Evolutionary conservation across 805 yeast species (phyloP), one percentile per base, ranked within the genome.

Genomic region (Candida coquimbonensis): DNA sequence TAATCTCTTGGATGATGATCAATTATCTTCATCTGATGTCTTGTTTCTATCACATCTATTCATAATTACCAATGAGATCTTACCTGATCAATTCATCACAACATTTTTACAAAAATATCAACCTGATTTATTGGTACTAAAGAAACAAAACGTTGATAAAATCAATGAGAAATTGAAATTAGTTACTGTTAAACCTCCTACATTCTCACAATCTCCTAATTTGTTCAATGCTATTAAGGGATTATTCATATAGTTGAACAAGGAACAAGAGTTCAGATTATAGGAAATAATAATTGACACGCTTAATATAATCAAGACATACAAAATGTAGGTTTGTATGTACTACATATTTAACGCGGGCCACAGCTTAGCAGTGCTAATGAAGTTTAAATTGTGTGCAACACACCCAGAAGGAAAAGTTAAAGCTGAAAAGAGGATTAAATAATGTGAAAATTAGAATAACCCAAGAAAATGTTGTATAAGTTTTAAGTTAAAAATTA

Each of bases 21-120:
- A 36, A 2, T 14, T 62, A 39, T 47, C 66, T 7, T 51, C 72
- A 1, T 53, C 68, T 4, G 72, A 72, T 45, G 44, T 70, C 4
- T 47, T 72, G 13, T 53, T 71, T 4, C 50, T 59, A 34, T 66
- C 75, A 0, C 68, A 72, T 47, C 38, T 72, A 7, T 49, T 55
- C 46, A 59, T 67, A 7, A 50, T 66, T 43, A 62, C 69, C 1
- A 54, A 47, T 39, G 51, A 48, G 11, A 58, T 57, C 9, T 59
- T 72, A 33, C 75, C 76, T 3, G 75, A 72, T 47, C 62, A 55
- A 38, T 72, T 70, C 48, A 50, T 72, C 6, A 48, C 49, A 6
- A 57, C 55, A 7, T 69, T 59, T 45, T 48, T 72, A 47, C 43
- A 52, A 6, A 49, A 49, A 27, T 54, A 60, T 36, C 52, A 52